Evolutionary conservation across 257 asterid species (phyloP).

Genomic region (Solanum medicagineum): DNA sequence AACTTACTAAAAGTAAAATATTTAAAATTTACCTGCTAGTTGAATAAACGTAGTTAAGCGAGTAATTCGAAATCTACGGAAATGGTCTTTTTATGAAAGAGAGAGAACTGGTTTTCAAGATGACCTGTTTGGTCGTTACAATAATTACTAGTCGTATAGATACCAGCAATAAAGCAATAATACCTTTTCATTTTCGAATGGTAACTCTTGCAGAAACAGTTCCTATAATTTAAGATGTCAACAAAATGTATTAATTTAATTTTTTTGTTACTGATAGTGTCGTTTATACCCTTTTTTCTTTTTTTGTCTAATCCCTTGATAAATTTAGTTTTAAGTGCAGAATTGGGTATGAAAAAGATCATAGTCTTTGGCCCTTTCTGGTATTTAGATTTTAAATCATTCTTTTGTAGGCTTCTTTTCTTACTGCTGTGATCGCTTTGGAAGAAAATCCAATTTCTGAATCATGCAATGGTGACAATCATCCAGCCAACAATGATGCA

Average conservation of each 20-base stretch:
- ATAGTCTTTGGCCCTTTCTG: background rate
- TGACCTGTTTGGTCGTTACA: no score
- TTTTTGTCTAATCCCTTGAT: background rate
- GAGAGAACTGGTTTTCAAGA: no score
- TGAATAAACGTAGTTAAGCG: no score
- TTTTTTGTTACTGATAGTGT: background rate
- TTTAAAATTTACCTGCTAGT: no score
- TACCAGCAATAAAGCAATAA: background rate
- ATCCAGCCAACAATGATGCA: conserved; percentile 22
- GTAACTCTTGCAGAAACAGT: background rate
- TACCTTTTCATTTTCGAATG: background rate
- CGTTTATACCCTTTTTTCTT: background rate
- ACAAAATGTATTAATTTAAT: background rate
- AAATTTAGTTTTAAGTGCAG: background rate
- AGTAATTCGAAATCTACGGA: no score
- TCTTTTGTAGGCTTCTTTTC: conserved; percentile 74
- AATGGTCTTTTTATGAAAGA: no score
- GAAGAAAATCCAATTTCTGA: conserved; percentile 26
- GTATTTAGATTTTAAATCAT: background rate
- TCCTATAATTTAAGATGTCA: background rate
- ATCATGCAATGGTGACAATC: conserved; percentile 11
- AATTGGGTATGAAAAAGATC: background rate
- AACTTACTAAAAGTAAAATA: no score
- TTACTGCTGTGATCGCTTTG: conserved; percentile 36
- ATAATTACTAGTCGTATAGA: background rate